Percentiles rank a stretch among this genome's conserved stretches.
phyloP scores from a whole-genome alignment of 164 flowering plant species.

The Malania oleifera region DNA sequence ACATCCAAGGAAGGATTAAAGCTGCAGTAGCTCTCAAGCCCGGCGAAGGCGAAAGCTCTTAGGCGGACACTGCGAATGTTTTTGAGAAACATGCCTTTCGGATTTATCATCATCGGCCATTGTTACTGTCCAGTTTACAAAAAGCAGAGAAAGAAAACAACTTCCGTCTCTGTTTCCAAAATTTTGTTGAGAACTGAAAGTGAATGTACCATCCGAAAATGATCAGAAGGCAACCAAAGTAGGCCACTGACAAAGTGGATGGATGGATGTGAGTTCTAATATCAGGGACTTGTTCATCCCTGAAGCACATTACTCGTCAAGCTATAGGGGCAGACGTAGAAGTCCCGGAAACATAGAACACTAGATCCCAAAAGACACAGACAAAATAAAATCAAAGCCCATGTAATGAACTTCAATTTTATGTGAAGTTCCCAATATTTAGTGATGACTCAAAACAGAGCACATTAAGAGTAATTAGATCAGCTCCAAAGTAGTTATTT shows the following conservation, averaged over 20 bases:
- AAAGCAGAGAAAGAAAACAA: too few relatives aligned
- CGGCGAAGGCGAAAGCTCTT: slow-evolving; percentile 58
- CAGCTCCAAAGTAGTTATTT: too few relatives aligned
- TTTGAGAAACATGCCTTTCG: slow-evolving; percentile 36
- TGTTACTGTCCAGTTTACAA: too few relatives aligned
- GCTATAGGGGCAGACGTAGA: slow-evolving; percentile 2
- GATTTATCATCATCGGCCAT: slow-evolving; percentile 10
- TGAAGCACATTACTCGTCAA: neutral
- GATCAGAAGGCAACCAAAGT: slow-evolving; percentile 2
- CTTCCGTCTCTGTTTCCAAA: too few relatives aligned
- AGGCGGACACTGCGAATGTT: slow-evolving; percentile 12
- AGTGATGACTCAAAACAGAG: too few relatives aligned
- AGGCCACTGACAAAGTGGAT: slow-evolving; percentile 4
- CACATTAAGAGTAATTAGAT: too few relatives aligned
- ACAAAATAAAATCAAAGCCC: too few relatives aligned
- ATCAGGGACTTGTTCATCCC: slow-evolving; percentile 10
- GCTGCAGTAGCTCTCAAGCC: slow-evolving; percentile 63
- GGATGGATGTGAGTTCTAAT: neutral
- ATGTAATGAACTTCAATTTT: too few relatives aligned
- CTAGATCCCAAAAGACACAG: too few relatives aligned
- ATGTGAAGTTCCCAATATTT: too few relatives aligned
- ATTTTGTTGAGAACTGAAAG: too few relatives aligned
- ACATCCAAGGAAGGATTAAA: slow-evolving; percentile 46
- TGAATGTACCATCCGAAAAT: slow-evolving; percentile 4
- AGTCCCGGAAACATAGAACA: too few relatives aligned